Conservation (phyloP, 2,329 filamentous ascomycete species). For the Colletotrichum melonis region DNA sequence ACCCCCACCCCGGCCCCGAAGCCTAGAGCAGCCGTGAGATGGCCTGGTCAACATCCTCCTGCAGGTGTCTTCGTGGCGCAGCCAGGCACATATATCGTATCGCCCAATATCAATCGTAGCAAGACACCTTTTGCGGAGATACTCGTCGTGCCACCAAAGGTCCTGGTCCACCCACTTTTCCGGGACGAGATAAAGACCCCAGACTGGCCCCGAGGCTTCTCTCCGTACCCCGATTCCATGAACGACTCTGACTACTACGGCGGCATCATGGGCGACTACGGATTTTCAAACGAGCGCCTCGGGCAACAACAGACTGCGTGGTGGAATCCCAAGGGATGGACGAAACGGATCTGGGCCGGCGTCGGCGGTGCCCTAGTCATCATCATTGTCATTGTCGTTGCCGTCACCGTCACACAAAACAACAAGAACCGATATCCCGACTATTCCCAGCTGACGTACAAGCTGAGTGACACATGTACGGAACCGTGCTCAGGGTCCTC, state of each 20-base stretch:
- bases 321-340: constrained; percentile 65
- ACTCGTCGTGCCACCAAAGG: constrained; percentile 33
- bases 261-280: constrained; percentile 25
- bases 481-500: constrained; percentile 1
- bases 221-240: constrained; percentile 24
- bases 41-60: constrained; percentile 13
- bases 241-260: constrained; percentile 21
- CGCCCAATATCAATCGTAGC: constrained; percentile 10
- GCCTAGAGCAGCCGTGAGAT: constrained; percentile 29
- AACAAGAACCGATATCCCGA: constrained; percentile 59
- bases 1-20: constrained; percentile 14
- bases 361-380: constrained; percentile 54
- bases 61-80: constrained; percentile 29
- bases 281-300: constrained; percentile 13
- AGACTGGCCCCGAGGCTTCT: constrained; percentile 26
- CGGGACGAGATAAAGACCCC: constrained; percentile 34
- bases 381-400: constrained; percentile 60
- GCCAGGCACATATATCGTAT: constrained; percentile 19
- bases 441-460: constrained; percentile 60
- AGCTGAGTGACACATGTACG: constrained; percentile 61
- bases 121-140: constrained; percentile 25
- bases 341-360: constrained; percentile 61
- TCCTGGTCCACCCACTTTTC: constrained; percentile 31
- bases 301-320: constrained; percentile 11
- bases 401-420: constrained; percentile 54